phyloP scores from a whole-genome alignment of 164 flowering plant genomes.

The Tetracentron sinense region DNA sequence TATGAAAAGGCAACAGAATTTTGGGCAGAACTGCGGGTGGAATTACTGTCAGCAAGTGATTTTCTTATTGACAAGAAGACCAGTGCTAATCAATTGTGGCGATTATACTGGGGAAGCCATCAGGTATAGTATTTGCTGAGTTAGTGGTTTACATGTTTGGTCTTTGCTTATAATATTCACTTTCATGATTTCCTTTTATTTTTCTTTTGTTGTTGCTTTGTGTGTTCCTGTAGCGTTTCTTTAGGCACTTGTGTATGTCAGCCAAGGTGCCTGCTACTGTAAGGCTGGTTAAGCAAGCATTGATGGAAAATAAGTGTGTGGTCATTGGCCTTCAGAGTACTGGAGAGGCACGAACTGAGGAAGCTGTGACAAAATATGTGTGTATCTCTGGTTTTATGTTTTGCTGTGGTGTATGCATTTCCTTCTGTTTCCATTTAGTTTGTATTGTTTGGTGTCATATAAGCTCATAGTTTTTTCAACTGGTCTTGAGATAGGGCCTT shows the following conservation, averaged over 20 bases:
- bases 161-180: background rate
- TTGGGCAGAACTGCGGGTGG: constrained; percentile 93
- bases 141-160: background rate
- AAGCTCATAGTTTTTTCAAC: constrained; percentile 2
- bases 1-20: constrained; percentile 89
- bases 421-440: background rate
- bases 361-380: constrained; percentile 94
- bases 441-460: background rate
- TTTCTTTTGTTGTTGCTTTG: constrained; percentile 1
- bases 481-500: constrained; percentile 47
- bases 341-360: constrained; percentile 98
- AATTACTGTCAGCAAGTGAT: constrained; percentile 74
- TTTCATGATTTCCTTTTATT: constrained; percentile 2
- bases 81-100: constrained; percentile 77
- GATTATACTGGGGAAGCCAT: constrained; percentile 94
- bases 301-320: constrained; percentile 73
- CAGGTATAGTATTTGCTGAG: constrained; percentile 49
- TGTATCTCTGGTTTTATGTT: constrained; percentile 16
- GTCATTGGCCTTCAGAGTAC: constrained; percentile 99
- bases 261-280: constrained; percentile 96
- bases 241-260: constrained; percentile 97
- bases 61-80: constrained; percentile 63
- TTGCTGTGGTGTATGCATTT: background rate
- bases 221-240: constrained; percentile 72
- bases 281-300: constrained; percentile 74